Base-by-base conservation (phyloP, 1,284 basidiomycete species). In the Apiotrichum akiyoshidainum region DNA sequence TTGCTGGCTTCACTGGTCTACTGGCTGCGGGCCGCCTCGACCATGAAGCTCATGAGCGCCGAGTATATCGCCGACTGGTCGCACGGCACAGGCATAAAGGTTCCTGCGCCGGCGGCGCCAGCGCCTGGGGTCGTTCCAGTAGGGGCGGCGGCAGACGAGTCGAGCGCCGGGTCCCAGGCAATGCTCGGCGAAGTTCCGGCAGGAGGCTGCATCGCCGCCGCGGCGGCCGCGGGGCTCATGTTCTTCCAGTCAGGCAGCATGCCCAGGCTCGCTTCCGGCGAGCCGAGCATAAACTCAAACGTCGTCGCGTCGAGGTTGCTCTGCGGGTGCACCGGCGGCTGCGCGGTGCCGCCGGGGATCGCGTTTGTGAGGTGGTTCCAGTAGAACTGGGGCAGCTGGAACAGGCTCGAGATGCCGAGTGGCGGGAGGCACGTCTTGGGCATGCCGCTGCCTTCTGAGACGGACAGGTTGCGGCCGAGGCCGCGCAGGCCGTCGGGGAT, bases 331-430 rank as follows among this genome's bases (percentile, higher is more conserved):
- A 31, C 7, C 9, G 39, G 14, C 10, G 31, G 31, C 19, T 31
- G 51, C 10, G 35, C 26, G 26, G 42, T 31, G 37, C 41, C 39
- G 33, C 57, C 57, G 3, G 52, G 52, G 10, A 53, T 42, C 13
- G 57, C 46, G 35, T 54, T 54, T 21, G 62, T 55, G n/a, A 71
- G 56, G 39, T 68, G 65, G 55, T 73, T 73, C 71, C 71, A 73
- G 59, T 67, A 73, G 49, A 68, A 64, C 51, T 70, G 68, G 5
- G 71, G 71, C 4, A 73, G 62, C 59, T 71, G 70, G 54, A 73
- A 66, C 35, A 71, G 59, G 19, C 33, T 52, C n/a, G 53, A 54
- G 45, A 55, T 46, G 17, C 57, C 61, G 7, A 52, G 35, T 0
- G 51, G 57, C 8, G 57, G 57, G 16, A 56, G 44, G 17, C 37